Evolutionary conservation across 306 rosid genomes (phyloP).

Genomic region (Boehmeria nivea): DNA sequence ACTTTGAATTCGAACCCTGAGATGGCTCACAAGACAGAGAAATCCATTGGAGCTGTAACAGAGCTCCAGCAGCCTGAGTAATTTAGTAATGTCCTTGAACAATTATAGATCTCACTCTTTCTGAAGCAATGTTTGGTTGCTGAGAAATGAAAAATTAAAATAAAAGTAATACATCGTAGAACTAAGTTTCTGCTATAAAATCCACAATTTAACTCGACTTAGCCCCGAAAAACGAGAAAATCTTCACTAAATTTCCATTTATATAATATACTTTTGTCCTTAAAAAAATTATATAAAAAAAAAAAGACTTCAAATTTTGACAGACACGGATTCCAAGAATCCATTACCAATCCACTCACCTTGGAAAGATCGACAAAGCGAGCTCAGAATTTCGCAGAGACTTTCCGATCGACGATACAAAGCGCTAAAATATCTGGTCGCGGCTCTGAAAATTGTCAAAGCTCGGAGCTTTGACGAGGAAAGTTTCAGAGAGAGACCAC

Average conservation of each 20-base stretch:
- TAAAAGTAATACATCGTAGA: background rate
- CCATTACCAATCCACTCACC: conserved; percentile 52
- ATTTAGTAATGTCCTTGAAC: conserved; percentile 6
- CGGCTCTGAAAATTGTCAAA: conserved; percentile 11
- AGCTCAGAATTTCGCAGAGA: conserved; percentile 15
- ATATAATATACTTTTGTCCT: background rate
- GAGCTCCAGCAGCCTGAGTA: conserved; percentile 10
- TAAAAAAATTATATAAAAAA: conserved; percentile 4
- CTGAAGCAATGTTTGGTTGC: background rate
- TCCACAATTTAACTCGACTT: conserved; percentile 10
- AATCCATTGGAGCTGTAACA: conserved; percentile 20
- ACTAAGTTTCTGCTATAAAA: conserved; percentile 2
- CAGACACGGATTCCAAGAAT: conserved; percentile 5
- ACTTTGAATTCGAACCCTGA: background rate
- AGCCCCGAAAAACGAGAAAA: conserved; percentile 13
- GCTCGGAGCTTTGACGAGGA: conserved; percentile 18
- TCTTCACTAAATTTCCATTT: conserved; percentile 1
- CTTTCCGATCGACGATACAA: conserved; percentile 16
- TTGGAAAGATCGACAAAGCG: conserved; percentile 13
- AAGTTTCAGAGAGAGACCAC: conserved; percentile 6
- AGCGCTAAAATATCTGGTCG: background rate
- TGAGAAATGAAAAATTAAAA: conserved; percentile 1
- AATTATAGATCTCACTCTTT: conserved; percentile 17
- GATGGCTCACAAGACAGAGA: background rate
- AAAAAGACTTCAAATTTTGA: conserved; percentile 10